Conservation (phyloP, 441 rosid species). For the Breynia disticha region DNA sequence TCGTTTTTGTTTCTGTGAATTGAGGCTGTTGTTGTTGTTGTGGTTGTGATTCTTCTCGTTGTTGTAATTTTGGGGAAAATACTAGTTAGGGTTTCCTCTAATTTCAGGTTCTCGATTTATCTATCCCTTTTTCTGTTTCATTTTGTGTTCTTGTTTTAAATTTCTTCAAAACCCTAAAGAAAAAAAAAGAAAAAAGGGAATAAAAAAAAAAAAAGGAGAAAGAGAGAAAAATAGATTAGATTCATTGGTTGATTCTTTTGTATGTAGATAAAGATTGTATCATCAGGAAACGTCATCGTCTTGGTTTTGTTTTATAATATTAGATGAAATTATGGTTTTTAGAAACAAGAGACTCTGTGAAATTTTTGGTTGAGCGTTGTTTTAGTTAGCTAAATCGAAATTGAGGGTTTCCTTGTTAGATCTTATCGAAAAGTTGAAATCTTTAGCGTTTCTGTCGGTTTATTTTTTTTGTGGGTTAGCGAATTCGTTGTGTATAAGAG, state of each 20-base stretch:
- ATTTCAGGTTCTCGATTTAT: too few species aligned
- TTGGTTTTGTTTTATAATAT: constrained; percentile 2
- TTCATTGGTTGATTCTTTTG: constrained; percentile 1
- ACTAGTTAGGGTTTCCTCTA: too few species aligned
- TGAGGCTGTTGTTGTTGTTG: too few species aligned
- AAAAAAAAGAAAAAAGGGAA: constrained; percentile 6
- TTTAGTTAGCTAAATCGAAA: constrained; percentile 82
- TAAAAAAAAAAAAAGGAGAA: constrained; percentile 6
- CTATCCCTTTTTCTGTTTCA: too few species aligned
- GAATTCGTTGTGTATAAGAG: neutral
- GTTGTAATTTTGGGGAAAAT: too few species aligned
- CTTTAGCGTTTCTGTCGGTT: constrained; percentile 1
- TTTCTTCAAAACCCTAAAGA: constrained; percentile 31
- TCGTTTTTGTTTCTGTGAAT: too few species aligned
- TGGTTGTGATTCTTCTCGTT: too few species aligned
- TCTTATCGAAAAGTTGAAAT: constrained; percentile 5
- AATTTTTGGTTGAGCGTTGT: constrained; percentile 68
- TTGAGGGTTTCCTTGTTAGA: constrained; percentile 66
- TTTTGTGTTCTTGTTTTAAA: too few species aligned
- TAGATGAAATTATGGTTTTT: constrained; percentile 16
- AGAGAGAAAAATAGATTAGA: neutral
- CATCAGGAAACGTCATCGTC: neutral
- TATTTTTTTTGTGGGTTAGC: constrained; percentile 8
- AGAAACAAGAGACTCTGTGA: constrained; percentile 53
- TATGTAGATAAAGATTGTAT: constrained; percentile 2